Evolutionary conservation across 2,329 filamentous ascomycete species (phyloP).

Genomic region (Neofusicoccum cordaticola): DNA sequence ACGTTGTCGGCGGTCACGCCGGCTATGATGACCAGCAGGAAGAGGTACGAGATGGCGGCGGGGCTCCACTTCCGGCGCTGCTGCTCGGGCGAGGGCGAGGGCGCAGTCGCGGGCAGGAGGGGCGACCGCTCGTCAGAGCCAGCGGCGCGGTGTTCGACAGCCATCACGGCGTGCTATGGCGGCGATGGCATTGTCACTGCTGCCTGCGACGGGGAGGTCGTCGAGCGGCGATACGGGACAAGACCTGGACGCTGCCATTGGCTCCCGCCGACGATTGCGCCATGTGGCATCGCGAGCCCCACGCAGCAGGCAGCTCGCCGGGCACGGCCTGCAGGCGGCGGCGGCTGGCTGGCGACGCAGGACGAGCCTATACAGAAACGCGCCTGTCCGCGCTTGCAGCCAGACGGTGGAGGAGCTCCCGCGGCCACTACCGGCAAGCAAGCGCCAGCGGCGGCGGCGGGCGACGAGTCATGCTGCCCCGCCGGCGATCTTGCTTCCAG

Average conservation of each 20-base stretch:
- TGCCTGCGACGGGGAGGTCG: neutral
- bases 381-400: no score
- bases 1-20: slow-evolving; percentile 44
- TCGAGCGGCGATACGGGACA: neutral
- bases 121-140: neutral
- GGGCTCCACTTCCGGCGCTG: neutral
- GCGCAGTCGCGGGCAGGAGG: neutral
- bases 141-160: neutral
- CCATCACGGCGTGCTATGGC: neutral
- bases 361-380: neutral
- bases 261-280: neutral
- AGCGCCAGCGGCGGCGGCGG: neutral
- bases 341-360: no score
- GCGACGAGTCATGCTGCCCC: neutral
- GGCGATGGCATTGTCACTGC: neutral
- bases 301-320: neutral
- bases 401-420: neutral
- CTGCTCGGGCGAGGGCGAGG: neutral
- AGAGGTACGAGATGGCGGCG: slow-evolving; percentile 21
- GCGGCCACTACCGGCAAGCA: neutral
- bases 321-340: no score
- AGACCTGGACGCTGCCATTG: neutral
- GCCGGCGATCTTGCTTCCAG: neutral
- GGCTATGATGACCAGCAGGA: slow-evolving; percentile 43
- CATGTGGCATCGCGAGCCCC: neutral